Evolutionary conservation across 2,329 filamentous ascomycete species (phyloP), one percentile per base, ranked within the genome.

Genomic region (Chrysoporthe cubensis): DNA sequence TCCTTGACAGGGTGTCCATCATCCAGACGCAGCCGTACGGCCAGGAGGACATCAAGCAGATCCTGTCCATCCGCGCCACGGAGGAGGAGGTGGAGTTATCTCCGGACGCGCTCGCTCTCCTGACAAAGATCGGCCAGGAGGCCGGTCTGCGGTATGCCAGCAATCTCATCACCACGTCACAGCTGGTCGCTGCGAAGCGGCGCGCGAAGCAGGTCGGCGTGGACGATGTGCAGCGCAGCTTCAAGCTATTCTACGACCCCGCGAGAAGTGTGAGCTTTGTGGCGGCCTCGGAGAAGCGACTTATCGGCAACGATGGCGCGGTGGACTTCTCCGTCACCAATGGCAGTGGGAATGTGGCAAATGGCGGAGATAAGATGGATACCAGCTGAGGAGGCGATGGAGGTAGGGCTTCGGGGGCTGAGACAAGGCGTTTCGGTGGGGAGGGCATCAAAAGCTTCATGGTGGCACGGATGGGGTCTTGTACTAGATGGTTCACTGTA

Each of bases 1-100:
- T 99, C 80, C 86, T 99, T 61, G 96, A 99, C 79, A 91, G 96
- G 26, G 92, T 98, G 43, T 93, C 97, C 75, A 99, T 99, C 76
- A 93, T 99, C 78, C 96, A 93, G 82, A 99, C 96, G 8, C 91
- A 96, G 74, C 81, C 91, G 34, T 99, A 99, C 82, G 85, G 82
- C 48, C 80, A 85, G 7, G 92, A 97, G 58, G 93, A 99, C 78
- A 93, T 99, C 77, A 90, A 91, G 73, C 91, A 98, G 79, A 99
- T 99, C 71, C 84, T 99, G 14, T 88, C 91, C 34, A 96, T 99
- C 78, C 90, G 96, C 69, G 96, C 96, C 11, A 91, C 95, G 76
- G 96, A 99, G 79, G 96, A 99, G 78, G 96, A 99, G 78, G 90
- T 99, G 61, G 96, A 99, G 71, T 82, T 97, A 44, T 92, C 92